Percentiles rank a stretch among this genome's conserved stretches.
Conservation (phyloP, 2,329 filamentous ascomycete species). For the Hypoxylon sp. region DNA sequence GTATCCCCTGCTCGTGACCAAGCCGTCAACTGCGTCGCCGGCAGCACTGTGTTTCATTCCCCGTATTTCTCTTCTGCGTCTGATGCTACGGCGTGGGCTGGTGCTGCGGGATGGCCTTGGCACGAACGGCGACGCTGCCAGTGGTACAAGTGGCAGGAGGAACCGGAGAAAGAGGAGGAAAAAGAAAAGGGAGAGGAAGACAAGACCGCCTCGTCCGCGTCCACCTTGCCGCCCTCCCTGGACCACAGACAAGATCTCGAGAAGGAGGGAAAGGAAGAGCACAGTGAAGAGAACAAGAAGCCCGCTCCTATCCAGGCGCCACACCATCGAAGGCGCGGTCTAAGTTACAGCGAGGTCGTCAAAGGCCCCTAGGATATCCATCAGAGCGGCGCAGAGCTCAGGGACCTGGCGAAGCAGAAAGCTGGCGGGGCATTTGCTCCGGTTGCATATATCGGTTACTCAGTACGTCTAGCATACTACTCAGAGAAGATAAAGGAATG, state of each 20-base stretch:
- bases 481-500: not conserved
- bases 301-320: not conserved
- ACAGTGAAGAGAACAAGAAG: not conserved
- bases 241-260: not conserved
- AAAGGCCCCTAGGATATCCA: not conserved
- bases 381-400: not conserved
- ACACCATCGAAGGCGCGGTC: not conserved
- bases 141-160: not conserved
- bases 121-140: not conserved
- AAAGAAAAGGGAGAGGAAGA: not conserved
- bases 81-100: not conserved
- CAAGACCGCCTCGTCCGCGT: not conserved
- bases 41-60: not conserved
- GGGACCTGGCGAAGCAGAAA: not conserved
- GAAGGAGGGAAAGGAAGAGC: not conserved
- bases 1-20: not conserved
- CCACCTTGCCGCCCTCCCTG: not conserved
- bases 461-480: not conserved
- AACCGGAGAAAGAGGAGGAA: not conserved
- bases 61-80: not conserved
- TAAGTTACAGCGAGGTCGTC: not conserved
- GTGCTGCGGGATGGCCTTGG: not conserved
- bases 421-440: not conserved
- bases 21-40: not conserved
- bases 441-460: not conserved